Base-by-base conservation (phyloP, 2,329 filamentous ascomycete species). In the Arthroderma sp. region DNA sequence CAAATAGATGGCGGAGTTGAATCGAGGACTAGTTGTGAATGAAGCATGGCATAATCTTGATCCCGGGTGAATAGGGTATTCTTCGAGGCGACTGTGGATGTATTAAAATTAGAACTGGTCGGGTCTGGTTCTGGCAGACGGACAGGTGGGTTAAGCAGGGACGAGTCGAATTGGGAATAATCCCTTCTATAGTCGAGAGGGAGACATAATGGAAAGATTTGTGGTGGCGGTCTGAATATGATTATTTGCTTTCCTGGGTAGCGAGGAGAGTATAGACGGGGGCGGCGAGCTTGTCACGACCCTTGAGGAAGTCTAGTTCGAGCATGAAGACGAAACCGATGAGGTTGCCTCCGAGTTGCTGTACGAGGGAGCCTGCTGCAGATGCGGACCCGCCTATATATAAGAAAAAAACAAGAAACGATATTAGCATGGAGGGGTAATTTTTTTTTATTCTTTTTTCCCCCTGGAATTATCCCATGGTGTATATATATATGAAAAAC, bases 261-360 rank as follows among this genome's bases (percentile, higher is more conserved):
- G 78, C 85, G 61, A 98, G 81, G 38, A 98, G 82, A 44, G 91
- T 95, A 70, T 87, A 82, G 55, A 91, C 85, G 9, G 90, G 89
- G 57, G 85, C 85, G 65, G 85, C 83, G 65, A 98, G 86, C 80
- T 95, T 93, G 62, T 90, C 86, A 65, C 89, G 84, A 65, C 93
- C 93, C 70, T 95, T 88, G 64, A 98, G 83, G 74, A 93, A 91
- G 66, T 90, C 86, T 63, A 98, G 86, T 74, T 97, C 91, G 71
- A 97, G 87, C 67, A 98, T 88, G 78, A 98, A 98, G 62, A 96
- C 77, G 75, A 88, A 97, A 65, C 89, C 91, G 59, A 95, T 74
- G 51, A 97, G 78, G n/a, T 82, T 79, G 63, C 91, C 93, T 64
- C 90, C 89, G 63, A 94, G 82, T 74, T 94, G 84, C 71, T 84